Base-by-base conservation (phyloP, 139 green algal genomes). In the Raphidocelis subcapitata region DNA sequence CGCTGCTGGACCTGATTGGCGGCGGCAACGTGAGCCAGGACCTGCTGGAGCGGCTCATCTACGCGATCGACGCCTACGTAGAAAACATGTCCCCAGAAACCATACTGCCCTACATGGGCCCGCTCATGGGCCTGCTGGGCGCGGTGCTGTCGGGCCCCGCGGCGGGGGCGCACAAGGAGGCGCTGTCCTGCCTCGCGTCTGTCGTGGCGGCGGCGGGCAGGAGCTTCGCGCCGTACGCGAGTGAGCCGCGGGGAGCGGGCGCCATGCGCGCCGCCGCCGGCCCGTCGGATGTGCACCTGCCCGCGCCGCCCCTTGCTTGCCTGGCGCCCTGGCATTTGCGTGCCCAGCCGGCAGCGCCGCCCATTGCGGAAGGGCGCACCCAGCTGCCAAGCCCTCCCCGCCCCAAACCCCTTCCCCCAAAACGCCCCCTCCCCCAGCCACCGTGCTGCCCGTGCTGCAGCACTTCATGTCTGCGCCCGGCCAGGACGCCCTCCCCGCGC, bases 41-140 rank as follows among this genome's bases (percentile, higher is more conserved):
- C 15, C 15, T 55, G 47, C 47, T 24, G 16, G 47, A 32, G 55
- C 55, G 20, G 55, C 21, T 79, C 35, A 52, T 84, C 87, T 21
- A n/a, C n/a, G 90, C 90, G 14, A 74, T 95, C 32, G 87, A 91
- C 55, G 76, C 89, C 2, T 89, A 92, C 67, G 92, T 85, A 68
- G 89, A 94, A 61, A 76, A 80, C 46, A 67, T 94, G 47, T 83
- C 82, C n/a, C 36, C 64, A 5, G 65, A 79, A 44, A 77, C 89
- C 65, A 86, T 94, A 41, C 29, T 85, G 74, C 76, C 80, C 10
- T 93, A 85, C 82, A 80, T 85, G 70, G 56, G 70, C 3, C 65
- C 73, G 56, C 74, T 94, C 46, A 78, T 93, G 51, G 52, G 55
- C 28, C 33, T 69, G 49, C 84, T 95, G 66, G 26, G 84, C 54